Evolutionary conservation across 1,284 basidiomycete species (phyloP).

Genomic region (Apiotrichum brassicae): DNA sequence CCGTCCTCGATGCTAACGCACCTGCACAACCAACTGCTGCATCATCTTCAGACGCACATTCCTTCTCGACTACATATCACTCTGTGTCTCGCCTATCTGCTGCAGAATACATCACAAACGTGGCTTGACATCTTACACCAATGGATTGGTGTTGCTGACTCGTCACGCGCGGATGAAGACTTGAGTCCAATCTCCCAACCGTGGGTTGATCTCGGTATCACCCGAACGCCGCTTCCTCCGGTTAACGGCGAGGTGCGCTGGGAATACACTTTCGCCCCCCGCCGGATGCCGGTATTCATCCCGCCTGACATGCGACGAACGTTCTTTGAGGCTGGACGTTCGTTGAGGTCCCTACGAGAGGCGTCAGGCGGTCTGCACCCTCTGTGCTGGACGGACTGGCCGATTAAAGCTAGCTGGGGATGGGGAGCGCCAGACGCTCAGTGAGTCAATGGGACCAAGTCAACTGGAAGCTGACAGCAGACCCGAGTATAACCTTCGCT

Average conservation of each 20-base stretch:
- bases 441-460: constrained; percentile 3
- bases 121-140: constrained; percentile 31
- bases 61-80: constrained; percentile 28
- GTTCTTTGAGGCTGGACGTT: constrained; percentile 40
- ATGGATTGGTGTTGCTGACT: constrained; percentile 36
- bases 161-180: constrained; percentile 21
- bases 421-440: constrained; percentile 21
- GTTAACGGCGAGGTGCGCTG: constrained; percentile 12
- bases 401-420: constrained; percentile 23
- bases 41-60: constrained; percentile 15
- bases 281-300: constrained; percentile 38
- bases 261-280: constrained; percentile 31
- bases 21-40: constrained; percentile 32
- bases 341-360: constrained; percentile 33
- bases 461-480: not conserved
- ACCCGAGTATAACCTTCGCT: constrained; percentile 9
- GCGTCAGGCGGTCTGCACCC: constrained; percentile 35
- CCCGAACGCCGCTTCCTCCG: constrained; percentile 8
- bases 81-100: not conserved
- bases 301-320: constrained; percentile 26
- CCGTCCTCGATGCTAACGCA: constrained; percentile 33
- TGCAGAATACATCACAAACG: constrained; percentile 25
- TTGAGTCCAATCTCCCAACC: constrained; percentile 28
- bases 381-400: constrained; percentile 28
- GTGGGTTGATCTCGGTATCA: constrained; percentile 42